phyloP scores from a whole-genome alignment of 2,329 filamentous ascomycete species.

The Colletotrichum lindemuthianum region DNA sequence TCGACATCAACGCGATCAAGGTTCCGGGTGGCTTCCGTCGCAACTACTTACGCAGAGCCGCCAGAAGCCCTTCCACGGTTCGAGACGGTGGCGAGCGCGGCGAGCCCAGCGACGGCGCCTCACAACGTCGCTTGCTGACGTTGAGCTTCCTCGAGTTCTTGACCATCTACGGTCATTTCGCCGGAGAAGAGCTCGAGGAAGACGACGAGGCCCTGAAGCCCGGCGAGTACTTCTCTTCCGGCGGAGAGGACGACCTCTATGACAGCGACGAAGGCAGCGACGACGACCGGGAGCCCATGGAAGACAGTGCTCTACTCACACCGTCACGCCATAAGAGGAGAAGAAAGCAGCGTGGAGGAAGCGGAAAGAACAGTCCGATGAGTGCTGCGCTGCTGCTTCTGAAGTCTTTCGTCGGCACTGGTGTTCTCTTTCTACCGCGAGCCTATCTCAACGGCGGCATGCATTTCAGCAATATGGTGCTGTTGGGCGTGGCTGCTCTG shows the following conservation, averaged over 20 bases:
- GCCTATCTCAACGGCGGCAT: constrained; percentile 97
- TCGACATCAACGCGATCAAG: constrained; percentile 91
- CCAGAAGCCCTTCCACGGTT: constrained; percentile 65
- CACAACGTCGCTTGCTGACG: constrained; percentile 76
- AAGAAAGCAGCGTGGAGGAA: constrained; percentile 78
- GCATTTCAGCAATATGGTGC: constrained; percentile 92
- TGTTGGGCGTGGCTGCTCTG: constrained; percentile 84
- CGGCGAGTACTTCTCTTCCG: constrained; percentile 91
- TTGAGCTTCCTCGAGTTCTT: constrained; percentile 96
- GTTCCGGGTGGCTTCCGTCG: constrained; percentile 93
- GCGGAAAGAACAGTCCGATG: constrained; percentile 80
- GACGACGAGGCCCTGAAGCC: constrained; percentile 90
- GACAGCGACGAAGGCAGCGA: constrained; percentile 59
- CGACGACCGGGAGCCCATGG: constrained; percentile 81
- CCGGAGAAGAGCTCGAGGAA: constrained; percentile 95
- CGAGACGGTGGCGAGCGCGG: constrained; percentile 52
- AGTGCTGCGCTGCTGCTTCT: constrained; percentile 87
- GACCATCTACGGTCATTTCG: constrained; percentile 95
- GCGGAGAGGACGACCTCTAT: constrained; percentile 69
- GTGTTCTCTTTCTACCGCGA: constrained; percentile 90
- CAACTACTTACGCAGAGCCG: constrained; percentile 84
- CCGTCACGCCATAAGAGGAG: constrained; percentile 78
- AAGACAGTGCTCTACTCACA: constrained; percentile 85
- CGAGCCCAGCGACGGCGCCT: constrained; percentile 46
- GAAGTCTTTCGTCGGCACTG: constrained; percentile 98